Percentiles rank a stretch among this genome's conserved stretches.
Conservation (phyloP, 2,329 filamentous ascomycete species). For the Fusarium equiseti region DNA sequence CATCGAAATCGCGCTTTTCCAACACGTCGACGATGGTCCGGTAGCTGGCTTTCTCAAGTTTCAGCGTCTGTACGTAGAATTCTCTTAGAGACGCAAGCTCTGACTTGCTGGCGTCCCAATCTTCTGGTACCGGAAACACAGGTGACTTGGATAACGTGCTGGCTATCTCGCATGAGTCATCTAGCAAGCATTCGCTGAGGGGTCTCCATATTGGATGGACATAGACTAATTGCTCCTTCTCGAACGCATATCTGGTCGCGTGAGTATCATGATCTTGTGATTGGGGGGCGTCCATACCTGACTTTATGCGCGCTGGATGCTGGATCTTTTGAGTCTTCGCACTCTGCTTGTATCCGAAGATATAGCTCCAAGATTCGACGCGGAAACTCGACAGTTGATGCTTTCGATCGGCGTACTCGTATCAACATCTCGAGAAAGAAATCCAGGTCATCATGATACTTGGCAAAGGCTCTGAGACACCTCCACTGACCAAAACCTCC, state of each 20-base stretch:
- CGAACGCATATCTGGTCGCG: constrained; percentile 25
- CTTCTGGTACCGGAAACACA: constrained; percentile 37
- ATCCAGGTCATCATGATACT: constrained; percentile 33
- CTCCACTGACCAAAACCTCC: constrained; percentile 37
- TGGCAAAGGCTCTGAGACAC: constrained; percentile 40
- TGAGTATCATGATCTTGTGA: constrained; percentile 6
- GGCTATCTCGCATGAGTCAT: constrained; percentile 39
- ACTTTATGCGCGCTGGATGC: constrained; percentile 26
- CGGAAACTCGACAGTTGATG: constrained; percentile 36
- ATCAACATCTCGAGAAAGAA: constrained; percentile 44
- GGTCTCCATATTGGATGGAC: constrained; percentile 42
- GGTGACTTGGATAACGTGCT: constrained; percentile 42
- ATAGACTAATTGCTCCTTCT: constrained; percentile 41
- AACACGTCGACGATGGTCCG: constrained; percentile 31
- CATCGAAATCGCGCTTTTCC: constrained; percentile 37
- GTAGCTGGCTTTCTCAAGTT: constrained; percentile 35
- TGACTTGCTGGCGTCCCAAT: constrained; percentile 43
- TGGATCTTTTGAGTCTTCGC: constrained; percentile 31
- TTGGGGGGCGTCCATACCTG: constrained; percentile 23
- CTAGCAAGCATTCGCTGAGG: constrained; percentile 40
- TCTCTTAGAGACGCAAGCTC: constrained; percentile 40
- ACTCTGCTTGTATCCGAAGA: constrained; percentile 42
- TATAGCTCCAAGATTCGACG: constrained; percentile 44
- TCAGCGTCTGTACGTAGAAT: constrained; percentile 39
- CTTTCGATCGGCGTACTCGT: constrained; percentile 30